Percentiles rank a stretch among this genome's conserved stretches.
phyloP scores from a whole-genome alignment of 2,329 filamentous ascomycete genomes.

The Hyphodiscus sp. region DNA sequence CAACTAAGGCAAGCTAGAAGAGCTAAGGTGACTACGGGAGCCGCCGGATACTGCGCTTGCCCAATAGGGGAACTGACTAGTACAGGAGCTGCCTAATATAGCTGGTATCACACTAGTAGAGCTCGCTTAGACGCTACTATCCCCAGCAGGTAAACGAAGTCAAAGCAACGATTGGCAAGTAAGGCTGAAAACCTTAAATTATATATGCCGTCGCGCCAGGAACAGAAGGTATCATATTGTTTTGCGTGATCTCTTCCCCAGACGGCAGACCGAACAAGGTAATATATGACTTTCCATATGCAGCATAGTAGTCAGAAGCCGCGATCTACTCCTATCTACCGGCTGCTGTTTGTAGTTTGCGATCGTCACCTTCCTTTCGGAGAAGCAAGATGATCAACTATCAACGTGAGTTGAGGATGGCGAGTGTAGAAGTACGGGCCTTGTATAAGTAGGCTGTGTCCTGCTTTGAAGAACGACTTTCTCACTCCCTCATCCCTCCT shows the following conservation, averaged over 20 bases:
- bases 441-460: constrained; percentile 10
- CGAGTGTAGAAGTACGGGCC: not conserved
- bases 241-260: constrained; percentile 1
- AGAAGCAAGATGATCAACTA: constrained; percentile 3
- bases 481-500: not conserved
- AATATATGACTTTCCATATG: constrained; percentile 2
- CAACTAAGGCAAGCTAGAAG: no score
- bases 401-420: not conserved
- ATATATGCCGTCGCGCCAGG: constrained; percentile 2
- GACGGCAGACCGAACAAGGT: not conserved
- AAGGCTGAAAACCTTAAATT: not conserved
- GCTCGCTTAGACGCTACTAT: no score
- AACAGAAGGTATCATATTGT: constrained; percentile 5
- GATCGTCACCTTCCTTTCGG: constrained; percentile 10
- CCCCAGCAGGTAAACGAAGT: not conserved
- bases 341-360: constrained; percentile 6
- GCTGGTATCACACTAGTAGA: no score
- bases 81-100: no score
- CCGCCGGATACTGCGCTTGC: no score
- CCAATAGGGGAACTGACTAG: no score
- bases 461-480: constrained; percentile 4
- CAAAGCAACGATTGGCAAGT: not conserved
- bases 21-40: no score
- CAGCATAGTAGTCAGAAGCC: not conserved
- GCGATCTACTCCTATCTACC: not conserved